Base-by-base conservation (phyloP, 139 green algal genomes). In the Parachlorella kessleri region DNA sequence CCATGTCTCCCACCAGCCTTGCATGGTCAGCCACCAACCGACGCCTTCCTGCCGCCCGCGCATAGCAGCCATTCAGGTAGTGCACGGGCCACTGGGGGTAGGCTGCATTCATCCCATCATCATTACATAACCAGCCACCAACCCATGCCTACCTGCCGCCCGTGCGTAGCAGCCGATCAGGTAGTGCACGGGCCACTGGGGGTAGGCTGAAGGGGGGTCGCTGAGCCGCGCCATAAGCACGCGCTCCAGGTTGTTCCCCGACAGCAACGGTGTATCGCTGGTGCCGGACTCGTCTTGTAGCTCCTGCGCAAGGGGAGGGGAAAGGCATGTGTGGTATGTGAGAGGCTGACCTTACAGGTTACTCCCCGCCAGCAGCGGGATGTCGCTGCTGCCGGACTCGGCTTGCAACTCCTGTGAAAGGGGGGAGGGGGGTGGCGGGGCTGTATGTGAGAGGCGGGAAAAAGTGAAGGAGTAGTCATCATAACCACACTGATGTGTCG, bases 161-260 rank as follows among this genome's bases (percentile, higher is more conserved):
- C 78, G 55, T 4, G 37, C 74, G 67, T 83, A 86, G 48, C 91
- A 94, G 3, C 78, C 85, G 23, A 95, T 71, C 36, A 98, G 84
- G 79, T 97, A 98, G 28, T 94, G 87, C 14, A 96, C 66, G 0
- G 94, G 93, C 55, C 86, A 85, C 79, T 91, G 87, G 0, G 82
- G 79, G 75, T 91, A 93, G 40, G 81, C 26, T 0, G 78, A 54
- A 23, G 91, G 85, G 0, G 88, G 84, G 2, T 94, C 88, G 55
- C 94, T 94, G n/a, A 97, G 87, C 4, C 93, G 84, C 4, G 87
- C 87, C 72, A 96, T 91, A 1, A 97, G 71, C 8, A 90, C 85
- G 0, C 88, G 84, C 78, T 97, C 94, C 6, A 95, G 66, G 6
- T 83, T 88, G 2, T 90, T 86, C 21, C 63, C 59, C 40, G 55